These are phyloP conservation scores for Arthromyces matolae DNA, from an alignment of 768 basidiomycete genomes.

Conservation along the genomic window DNA sequence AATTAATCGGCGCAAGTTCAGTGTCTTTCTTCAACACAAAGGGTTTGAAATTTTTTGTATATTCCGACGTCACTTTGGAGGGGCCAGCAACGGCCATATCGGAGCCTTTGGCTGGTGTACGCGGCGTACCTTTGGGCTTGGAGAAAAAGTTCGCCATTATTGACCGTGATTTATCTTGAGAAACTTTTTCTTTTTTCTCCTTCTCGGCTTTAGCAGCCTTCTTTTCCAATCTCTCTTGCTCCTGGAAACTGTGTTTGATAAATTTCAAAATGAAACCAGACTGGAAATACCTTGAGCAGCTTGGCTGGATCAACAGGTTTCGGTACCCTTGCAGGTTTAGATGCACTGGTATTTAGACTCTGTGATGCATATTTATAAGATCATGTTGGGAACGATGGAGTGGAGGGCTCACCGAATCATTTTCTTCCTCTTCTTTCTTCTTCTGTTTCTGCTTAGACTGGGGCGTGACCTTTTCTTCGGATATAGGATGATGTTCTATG, in stretches of 20 bases:
- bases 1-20: slow-evolving; percentile 68
- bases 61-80: slow-evolving; percentile 52
- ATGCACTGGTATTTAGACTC: slow-evolving; percentile 12
- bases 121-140: slow-evolving; percentile 45
- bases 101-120: slow-evolving; percentile 19
- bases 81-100: slow-evolving; percentile 32
- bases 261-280: no score
- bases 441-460: slow-evolving; percentile 32
- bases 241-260: no score
- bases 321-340: slow-evolving; percentile 39
- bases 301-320: slow-evolving; percentile 56
- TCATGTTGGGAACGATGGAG: no score
- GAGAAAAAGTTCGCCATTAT: slow-evolving; percentile 78
- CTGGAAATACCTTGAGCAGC: slow-evolving; percentile 53
- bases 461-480: slow-evolving; percentile 21
- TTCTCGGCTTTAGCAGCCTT: slow-evolving; percentile 66
- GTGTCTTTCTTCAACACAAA: slow-evolving; percentile 77
- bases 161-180: slow-evolving; percentile 67
- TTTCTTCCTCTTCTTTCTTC: slow-evolving; percentile 35
- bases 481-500: slow-evolving; percentile 22
- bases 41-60: slow-evolving; percentile 71
- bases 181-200: slow-evolving; percentile 68
- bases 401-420: slow-evolving; percentile 33
- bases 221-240: slow-evolving; percentile 65
- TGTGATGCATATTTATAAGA: not conserved